phyloP scores from a whole-genome alignment of 129 eudicot species.

The Escallonia herrerae region DNA sequence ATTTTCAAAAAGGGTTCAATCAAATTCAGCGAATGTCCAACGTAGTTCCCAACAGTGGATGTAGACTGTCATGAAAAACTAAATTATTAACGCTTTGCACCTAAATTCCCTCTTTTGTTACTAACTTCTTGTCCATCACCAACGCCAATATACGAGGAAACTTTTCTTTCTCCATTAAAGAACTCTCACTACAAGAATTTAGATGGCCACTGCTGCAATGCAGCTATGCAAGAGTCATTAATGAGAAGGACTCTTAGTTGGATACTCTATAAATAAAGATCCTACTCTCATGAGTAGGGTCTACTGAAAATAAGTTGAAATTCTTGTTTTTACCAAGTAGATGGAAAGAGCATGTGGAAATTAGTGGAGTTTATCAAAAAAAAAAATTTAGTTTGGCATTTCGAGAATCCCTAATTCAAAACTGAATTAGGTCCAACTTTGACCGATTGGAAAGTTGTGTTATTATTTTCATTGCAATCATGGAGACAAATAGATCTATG shows the following conservation, averaged over 20 bases:
- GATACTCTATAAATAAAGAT: background rate
- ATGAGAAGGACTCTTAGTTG: background rate
- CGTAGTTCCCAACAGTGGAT: background rate
- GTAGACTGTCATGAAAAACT: constrained; percentile 1
- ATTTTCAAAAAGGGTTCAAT: background rate
- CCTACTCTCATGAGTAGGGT: background rate
- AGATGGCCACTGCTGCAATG: background rate
- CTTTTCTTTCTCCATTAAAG: background rate
- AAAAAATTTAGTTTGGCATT: too few relatives aligned
- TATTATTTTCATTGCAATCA: too few relatives aligned
- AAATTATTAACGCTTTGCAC: background rate
- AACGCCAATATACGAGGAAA: background rate
- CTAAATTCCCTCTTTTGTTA: constrained; percentile 4
- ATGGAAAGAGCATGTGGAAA: too few relatives aligned
- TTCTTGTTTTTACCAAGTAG: too few relatives aligned
- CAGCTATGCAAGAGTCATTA: background rate
- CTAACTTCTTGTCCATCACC: background rate
- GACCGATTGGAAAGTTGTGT: too few relatives aligned
- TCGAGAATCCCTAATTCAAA: too few relatives aligned
- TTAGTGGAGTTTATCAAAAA: too few relatives aligned
- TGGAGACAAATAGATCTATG: too few relatives aligned
- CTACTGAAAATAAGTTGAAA: background rate
- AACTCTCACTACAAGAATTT: too few relatives aligned
- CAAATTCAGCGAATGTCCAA: background rate
- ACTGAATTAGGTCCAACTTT: too few relatives aligned